Base-by-base conservation (phyloP, 345 rosid genomes). In the Litchi chinensis region DNA sequence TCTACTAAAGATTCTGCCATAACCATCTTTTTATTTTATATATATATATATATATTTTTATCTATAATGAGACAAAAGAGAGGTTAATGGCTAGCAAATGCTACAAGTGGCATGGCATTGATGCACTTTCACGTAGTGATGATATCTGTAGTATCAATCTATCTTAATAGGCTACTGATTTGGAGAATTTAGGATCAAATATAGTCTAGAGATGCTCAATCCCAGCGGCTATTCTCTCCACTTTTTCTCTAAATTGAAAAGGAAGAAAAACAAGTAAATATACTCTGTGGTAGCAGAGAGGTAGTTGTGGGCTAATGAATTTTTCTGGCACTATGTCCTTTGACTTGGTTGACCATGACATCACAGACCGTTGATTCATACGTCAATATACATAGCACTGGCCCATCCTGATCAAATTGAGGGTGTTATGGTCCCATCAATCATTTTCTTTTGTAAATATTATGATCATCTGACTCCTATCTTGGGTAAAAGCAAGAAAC, bases 391-490 rank as follows among this genome's bases (percentile, higher is more conserved):
- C n/a, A 60, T 12, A 1, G 5, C 24, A 64, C 44, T 0, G 43
- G 37, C 21, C 56, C 21, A 66, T 10, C 22, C 57, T 62, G 56
- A 22, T 62, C 18, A 43, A 60, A 24, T 4, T 8, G 71, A 62
- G 57, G 70, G 10, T 40, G 15, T 18, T 5, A 28, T 62, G 79
- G 71, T 28, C 85, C 87, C 79, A 65, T 8, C 65, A 65, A 74
- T 77, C 54, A 28, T 70, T 54, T 46, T 43, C 46, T 65, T 22
- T 40, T n/a, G 67, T 75, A 65, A 12, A 78, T 67, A 57, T 80
- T 41, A 57, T 56, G 73, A 63, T 24, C 32, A 43, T 22, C 24
- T 70, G 16, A 67, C 62, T 52, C 12, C 18, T 72, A 37, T 22
- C 37, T 65, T 62, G 28, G 21, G 78, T 54, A 74, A 70, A 69